These are phyloP conservation scores for Mucor velutinosus DNA, from an alignment of 371 early-diverging fungal genomes.

Conservation along the genomic window DNA sequence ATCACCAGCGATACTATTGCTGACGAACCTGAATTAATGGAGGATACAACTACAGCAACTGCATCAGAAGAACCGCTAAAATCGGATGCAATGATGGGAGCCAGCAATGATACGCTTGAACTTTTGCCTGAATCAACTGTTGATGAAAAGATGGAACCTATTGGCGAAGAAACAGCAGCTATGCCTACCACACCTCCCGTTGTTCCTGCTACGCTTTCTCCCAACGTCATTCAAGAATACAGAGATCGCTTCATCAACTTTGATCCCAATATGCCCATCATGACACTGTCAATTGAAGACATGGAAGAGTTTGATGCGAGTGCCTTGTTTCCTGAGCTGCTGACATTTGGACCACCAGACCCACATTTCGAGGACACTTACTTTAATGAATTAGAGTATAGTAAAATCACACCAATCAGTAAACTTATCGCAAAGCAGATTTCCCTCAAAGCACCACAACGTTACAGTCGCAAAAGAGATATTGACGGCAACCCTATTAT, in stretches of 20 bases:
- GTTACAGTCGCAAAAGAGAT: conserved; percentile 45
- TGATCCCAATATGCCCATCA: conserved; percentile 32
- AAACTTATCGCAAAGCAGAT: conserved; percentile 42
- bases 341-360: conserved; percentile 47
- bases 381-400: conserved; percentile 45
- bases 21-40: conserved; percentile 4
- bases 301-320: conserved; percentile 28
- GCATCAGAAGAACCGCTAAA: conserved; percentile 8
- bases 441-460: conserved; percentile 40
- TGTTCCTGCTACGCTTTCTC: conserved; percentile 6
- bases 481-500: conserved; percentile 30
- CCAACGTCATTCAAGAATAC: conserved; percentile 27
- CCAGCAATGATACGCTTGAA: background rate
- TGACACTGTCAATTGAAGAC: conserved; percentile 32
- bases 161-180: conserved; percentile 10
- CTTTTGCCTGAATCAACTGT: background rate
- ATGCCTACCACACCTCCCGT: conserved; percentile 26
- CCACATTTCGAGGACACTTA: conserved; percentile 47
- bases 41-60: background rate
- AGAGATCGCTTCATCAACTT: conserved; percentile 19
- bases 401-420: conserved; percentile 38
- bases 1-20: background rate
- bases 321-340: conserved; percentile 46
- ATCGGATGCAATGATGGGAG: conserved; percentile 25
- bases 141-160: background rate